These are phyloP conservation scores for Spiromastix sp. DNA, from an alignment of 2,329 filamentous ascomycete species.

Conservation along the genomic window DNA sequence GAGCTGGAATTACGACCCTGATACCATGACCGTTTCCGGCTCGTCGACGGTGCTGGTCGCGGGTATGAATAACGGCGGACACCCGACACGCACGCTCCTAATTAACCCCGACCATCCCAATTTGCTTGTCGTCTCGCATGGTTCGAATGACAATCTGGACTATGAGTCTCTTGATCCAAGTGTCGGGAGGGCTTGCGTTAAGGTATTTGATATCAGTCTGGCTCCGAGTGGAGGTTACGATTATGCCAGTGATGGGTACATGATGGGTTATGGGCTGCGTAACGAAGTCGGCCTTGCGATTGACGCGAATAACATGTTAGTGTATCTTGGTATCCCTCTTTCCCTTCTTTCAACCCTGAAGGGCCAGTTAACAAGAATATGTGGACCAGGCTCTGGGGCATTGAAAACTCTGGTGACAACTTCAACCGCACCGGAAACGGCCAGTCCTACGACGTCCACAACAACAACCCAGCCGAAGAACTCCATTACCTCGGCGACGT, in stretches of 20 bases:
- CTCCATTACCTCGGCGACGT: constrained; percentile 48
- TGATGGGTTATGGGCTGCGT: constrained; percentile 57
- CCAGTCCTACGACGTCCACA: constrained; percentile 50
- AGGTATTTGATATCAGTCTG: constrained; percentile 46
- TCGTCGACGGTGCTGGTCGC: constrained; percentile 44
- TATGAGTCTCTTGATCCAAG: constrained; percentile 37
- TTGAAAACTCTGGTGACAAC: constrained; percentile 60
- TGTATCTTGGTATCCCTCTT: neutral
- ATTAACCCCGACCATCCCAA: constrained; percentile 46
- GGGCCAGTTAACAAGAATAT: no score
- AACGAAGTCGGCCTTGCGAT: constrained; percentile 62
- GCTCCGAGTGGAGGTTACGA: constrained; percentile 30
- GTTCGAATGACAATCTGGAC: constrained; percentile 56
- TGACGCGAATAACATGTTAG: constrained; percentile 32
- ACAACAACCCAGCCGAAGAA: constrained; percentile 63
- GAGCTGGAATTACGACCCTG: constrained; percentile 55
- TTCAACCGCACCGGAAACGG: constrained; percentile 3
- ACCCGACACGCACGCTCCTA: constrained; percentile 57
- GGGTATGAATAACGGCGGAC: constrained; percentile 52
- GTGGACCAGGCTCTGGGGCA: constrained; percentile 44
- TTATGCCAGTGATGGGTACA: constrained; percentile 41
- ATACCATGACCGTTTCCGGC: constrained; percentile 35
- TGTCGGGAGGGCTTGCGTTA: constrained; percentile 57
- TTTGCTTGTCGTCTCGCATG: constrained; percentile 55
- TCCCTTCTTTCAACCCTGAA: no score